Evolutionary conservation across 768 basidiomycete species (phyloP), one percentile per base, ranked within the genome.

Genomic region (Lactarius quietus): DNA sequence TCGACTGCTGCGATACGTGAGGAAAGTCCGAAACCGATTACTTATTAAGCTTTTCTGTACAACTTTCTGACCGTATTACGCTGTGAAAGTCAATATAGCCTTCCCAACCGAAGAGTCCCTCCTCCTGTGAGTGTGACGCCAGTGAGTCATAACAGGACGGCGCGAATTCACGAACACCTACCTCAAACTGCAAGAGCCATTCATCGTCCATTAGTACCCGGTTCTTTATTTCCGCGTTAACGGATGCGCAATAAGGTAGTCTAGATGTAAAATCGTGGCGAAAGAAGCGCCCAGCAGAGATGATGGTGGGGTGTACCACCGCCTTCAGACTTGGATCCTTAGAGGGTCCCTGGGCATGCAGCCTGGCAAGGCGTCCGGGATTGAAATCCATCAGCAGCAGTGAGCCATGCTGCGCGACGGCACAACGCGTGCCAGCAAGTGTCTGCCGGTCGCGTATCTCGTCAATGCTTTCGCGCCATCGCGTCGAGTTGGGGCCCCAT

Each of bases 1-100:
- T n/a, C n/a, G n/a, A 43, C 43, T n/a, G 10, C n/a, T 10, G 14
- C 45, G 6, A 26, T 12, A 23, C 14, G 15, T 48, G n/a, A 48
- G 23, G 45, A 45, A 48, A 48, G 14, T n/a, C 45, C 1, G 43
- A 59, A 14, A 39, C 70, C 96, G 95, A 77, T 97, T 94, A 74
- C 96, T 95, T 69, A 97, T 97, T 29, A 98, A 80, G 73, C 94
- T 94, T 74, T 94, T 90, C 48, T 98, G 48, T 51, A 82, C 35
- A 95, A 94, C 71, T 93, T 93, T 68, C 96, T 94, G 8, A 94
- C 96, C 3, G 96, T 97, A 31, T 94, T n/a, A 66, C 18, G 57
- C 65, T 59, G 52, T 66, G 57, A 29, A 62, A 66, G 39, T 66
- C 65, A 23, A 66, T 66, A 35, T 58, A 59, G 3, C 65, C 65